Percentiles rank a stretch among this genome's conserved stretches.
Evolutionary conservation across 768 basidiomycete genomes (phyloP).

Genomic region (Phylloporus arenicola): DNA sequence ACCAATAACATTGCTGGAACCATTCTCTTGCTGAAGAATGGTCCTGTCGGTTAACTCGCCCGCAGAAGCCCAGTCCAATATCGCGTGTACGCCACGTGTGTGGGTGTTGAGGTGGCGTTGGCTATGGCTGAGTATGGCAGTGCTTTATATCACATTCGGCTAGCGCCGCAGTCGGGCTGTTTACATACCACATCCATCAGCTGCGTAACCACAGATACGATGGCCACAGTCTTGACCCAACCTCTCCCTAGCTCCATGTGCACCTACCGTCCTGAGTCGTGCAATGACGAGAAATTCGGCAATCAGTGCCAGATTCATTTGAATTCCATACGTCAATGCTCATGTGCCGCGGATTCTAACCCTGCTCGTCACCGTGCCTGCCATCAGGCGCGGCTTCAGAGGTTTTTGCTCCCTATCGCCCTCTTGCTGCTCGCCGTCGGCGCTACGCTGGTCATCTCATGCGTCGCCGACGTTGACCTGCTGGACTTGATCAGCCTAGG

Average conservation of each 20-base stretch:
- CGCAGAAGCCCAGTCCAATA: too few species aligned
- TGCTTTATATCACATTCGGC: not conserved
- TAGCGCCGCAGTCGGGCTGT: slow-evolving; percentile 7
- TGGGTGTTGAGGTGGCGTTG: not conserved
- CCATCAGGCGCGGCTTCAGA: slow-evolving; percentile 29
- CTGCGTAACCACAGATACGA: slow-evolving; percentile 14
- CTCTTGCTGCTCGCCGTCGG: slow-evolving; percentile 30
- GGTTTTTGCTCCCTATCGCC: slow-evolving; percentile 33
- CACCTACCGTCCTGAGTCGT: slow-evolving; percentile 4
- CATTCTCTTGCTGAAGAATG: too few species aligned
- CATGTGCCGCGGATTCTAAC: slow-evolving; percentile 16
- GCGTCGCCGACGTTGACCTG: slow-evolving; percentile 23
- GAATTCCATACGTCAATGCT: slow-evolving; percentile 14
- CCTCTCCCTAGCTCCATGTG: slow-evolving; percentile 23
- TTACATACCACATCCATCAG: slow-evolving; percentile 5
- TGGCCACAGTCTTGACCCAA: slow-evolving; percentile 27
- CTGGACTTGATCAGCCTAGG: slow-evolving; percentile 19
- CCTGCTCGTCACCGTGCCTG: slow-evolving; percentile 27
- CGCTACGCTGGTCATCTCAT: slow-evolving; percentile 30
- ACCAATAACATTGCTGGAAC: too few species aligned
- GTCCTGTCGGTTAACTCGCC: too few species aligned
- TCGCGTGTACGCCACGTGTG: too few species aligned
- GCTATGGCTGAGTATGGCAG: not conserved
- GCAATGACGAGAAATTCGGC: slow-evolving; percentile 11
- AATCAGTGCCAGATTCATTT: slow-evolving; percentile 25